phyloP scores from a whole-genome alignment of 1,284 basidiomycete species.

The Testicularia cyperi region DNA sequence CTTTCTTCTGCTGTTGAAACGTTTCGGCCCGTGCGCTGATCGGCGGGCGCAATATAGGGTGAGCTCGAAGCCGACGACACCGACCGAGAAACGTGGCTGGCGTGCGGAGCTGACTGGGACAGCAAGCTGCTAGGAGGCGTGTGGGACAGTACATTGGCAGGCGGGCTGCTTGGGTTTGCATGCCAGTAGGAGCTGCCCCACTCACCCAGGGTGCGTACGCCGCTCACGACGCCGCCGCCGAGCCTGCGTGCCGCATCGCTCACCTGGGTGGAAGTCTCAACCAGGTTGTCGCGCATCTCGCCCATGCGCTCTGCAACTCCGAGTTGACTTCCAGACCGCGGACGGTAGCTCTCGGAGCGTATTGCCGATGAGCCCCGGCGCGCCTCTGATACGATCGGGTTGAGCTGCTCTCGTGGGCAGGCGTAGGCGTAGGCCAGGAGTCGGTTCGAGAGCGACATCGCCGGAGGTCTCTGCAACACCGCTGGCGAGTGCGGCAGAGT shows the following conservation, averaged over 20 bases:
- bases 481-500: slow-evolving; percentile 6
- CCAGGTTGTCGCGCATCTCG: slow-evolving; percentile 34
- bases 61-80: slow-evolving; percentile 26
- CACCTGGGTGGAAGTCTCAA: slow-evolving; percentile 32
- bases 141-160: slow-evolving; percentile 1
- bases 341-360: slow-evolving; percentile 6
- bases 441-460: slow-evolving; percentile 25
- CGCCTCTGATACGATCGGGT: slow-evolving; percentile 8
- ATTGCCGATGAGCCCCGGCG: slow-evolving; percentile 7
- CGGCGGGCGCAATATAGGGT: slow-evolving; percentile 17
- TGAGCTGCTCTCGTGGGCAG: neutral
- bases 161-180: slow-evolving; percentile 9
- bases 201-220: slow-evolving; percentile 31
- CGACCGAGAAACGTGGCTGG: slow-evolving; percentile 4
- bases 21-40: slow-evolving; percentile 8
- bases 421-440: slow-evolving; percentile 23
- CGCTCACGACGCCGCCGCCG: slow-evolving; percentile 32
- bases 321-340: neutral
- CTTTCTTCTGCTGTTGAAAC: no score
- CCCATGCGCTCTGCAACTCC: slow-evolving; percentile 11
- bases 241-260: slow-evolving; percentile 37
- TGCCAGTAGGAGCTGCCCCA: slow-evolving; percentile 35
- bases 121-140: slow-evolving; percentile 15
- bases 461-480: slow-evolving; percentile 1
- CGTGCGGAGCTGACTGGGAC: slow-evolving; percentile 30